These are phyloP conservation scores for Thalia dealbata DNA, from an alignment of 176 grass and related monocot species.

Conservation along the genomic window DNA sequence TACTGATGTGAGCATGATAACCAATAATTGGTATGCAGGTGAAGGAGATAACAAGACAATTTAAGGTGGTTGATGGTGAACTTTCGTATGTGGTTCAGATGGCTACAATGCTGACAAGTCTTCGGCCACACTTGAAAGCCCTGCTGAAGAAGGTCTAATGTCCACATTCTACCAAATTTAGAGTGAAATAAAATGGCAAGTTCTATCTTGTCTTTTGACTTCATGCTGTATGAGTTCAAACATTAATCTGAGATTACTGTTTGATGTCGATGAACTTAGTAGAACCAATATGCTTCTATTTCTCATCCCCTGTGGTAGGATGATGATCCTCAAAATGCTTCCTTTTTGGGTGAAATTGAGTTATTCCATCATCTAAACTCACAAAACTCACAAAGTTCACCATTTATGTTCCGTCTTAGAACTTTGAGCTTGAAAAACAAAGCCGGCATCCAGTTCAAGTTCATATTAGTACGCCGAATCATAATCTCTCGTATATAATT, in stretches of 20 bases:
- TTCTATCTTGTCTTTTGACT: background rate
- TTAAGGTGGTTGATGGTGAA: constrained; percentile 39
- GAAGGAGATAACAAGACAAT: constrained; percentile 65
- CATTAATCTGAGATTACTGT: background rate
- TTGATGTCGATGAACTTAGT: background rate
- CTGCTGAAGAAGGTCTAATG: constrained; percentile 40
- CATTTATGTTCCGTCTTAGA: too few species aligned
- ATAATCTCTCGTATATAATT: too few species aligned
- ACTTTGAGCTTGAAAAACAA: too few species aligned
- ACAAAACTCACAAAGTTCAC: too few species aligned
- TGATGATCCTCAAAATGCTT: too few species aligned
- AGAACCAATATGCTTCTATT: too few species aligned
- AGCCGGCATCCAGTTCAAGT: too few species aligned
- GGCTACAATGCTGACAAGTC: constrained; percentile 38
- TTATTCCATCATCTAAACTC: too few species aligned
- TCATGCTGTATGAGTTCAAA: background rate
- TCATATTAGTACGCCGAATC: too few species aligned
- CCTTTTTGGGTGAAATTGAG: too few species aligned
- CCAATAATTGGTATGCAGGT: constrained; percentile 35
- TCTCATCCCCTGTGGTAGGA: too few species aligned
- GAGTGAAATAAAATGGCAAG: background rate
- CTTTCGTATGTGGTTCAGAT: constrained; percentile 71
- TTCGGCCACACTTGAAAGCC: constrained; percentile 65
- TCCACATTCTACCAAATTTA: background rate
- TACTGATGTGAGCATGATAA: background rate